Percentiles rank a stretch among this genome's conserved stretches.
These are phyloP conservation scores for Davidsoniella virescens DNA, from an alignment of 2,329 filamentous ascomycete genomes.

Conservation along the genomic window DNA sequence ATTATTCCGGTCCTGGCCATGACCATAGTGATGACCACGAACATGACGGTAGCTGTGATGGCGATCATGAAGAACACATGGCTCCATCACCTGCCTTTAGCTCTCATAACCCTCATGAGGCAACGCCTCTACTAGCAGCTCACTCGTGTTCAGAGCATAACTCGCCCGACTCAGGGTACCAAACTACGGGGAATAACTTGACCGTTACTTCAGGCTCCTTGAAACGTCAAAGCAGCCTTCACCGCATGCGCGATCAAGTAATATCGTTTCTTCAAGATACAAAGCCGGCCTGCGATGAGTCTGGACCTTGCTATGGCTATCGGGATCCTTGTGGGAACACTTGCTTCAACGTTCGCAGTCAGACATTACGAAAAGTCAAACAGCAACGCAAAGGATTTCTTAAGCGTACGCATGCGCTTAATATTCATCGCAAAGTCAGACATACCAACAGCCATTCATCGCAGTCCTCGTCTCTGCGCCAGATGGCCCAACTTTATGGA, in stretches of 20 bases:
- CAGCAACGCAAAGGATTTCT: too few species aligned
- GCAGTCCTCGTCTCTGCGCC: too few species aligned
- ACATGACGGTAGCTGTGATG: too few species aligned
- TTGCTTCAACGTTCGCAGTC: conserved; percentile 38
- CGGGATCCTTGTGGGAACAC: conserved; percentile 49
- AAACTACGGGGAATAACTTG: not conserved
- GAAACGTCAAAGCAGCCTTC: conserved; percentile 20
- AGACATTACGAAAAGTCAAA: not conserved
- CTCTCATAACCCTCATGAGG: not conserved
- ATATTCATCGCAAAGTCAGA: too few species aligned
- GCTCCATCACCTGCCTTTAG: not conserved
- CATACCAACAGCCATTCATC: not conserved
- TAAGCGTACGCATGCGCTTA: too few species aligned
- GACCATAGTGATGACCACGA: not conserved
- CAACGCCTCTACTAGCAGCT: not conserved
- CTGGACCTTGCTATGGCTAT: conserved; percentile 46
- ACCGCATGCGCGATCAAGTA: conserved; percentile 37
- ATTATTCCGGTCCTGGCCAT: too few species aligned
- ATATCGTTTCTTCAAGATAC: conserved; percentile 50
- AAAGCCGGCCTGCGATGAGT: conserved; percentile 44
- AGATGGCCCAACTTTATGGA: too few species aligned
- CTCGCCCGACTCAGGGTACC: not conserved
- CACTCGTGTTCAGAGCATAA: not conserved
- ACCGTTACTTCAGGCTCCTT: conserved; percentile 27
- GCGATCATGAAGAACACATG: too few species aligned